Conservation (phyloP, 192 early-diverging fungal genomes). For the Phycomyces nitens region DNA sequence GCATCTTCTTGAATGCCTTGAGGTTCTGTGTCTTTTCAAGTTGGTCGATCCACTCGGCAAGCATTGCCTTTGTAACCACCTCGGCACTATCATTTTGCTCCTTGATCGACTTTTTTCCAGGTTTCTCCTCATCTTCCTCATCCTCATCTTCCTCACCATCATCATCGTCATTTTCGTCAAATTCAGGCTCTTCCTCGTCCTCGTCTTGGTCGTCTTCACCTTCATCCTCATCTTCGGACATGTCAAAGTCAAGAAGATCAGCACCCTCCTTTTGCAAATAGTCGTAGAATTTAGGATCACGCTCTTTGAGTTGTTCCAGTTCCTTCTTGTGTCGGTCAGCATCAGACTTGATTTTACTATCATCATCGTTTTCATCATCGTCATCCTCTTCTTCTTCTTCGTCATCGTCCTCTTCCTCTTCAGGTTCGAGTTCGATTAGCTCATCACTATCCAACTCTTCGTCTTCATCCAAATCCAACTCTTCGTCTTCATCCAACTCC, state of each 20-base stretch:
- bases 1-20: constrained; percentile 62
- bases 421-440: constrained; percentile 27
- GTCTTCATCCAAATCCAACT: constrained; percentile 35
- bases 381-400: constrained; percentile 52
- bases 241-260: constrained; percentile 76
- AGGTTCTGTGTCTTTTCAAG: constrained; percentile 63
- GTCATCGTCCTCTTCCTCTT: constrained; percentile 39
- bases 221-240: constrained; percentile 49
- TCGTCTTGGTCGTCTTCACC: constrained; percentile 39
- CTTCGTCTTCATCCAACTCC: constrained; percentile 50
- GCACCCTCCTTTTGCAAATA: constrained; percentile 58
- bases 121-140: constrained; percentile 5
- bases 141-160: constrained; percentile 14
- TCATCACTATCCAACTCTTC: constrained; percentile 29
- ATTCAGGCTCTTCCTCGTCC: constrained; percentile 23
- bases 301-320: constrained; percentile 78
- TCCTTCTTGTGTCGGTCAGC: constrained; percentile 72
- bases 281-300: constrained; percentile 31
- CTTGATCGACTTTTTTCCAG: constrained; percentile 7
- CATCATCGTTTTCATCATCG: constrained; percentile 57
- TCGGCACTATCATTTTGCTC: constrained; percentile 15
- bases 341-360: constrained; percentile 43
- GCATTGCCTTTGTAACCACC: constrained; percentile 70
- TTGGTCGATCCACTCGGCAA: constrained; percentile 67
- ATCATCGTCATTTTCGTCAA: constrained; percentile 29